A percentile compares a stretch with the other conserved stretches of the same genome.
phyloP scores from a whole-genome alignment of 2,329 filamentous ascomycete genomes.

The Huntiella abstrusa region DNA sequence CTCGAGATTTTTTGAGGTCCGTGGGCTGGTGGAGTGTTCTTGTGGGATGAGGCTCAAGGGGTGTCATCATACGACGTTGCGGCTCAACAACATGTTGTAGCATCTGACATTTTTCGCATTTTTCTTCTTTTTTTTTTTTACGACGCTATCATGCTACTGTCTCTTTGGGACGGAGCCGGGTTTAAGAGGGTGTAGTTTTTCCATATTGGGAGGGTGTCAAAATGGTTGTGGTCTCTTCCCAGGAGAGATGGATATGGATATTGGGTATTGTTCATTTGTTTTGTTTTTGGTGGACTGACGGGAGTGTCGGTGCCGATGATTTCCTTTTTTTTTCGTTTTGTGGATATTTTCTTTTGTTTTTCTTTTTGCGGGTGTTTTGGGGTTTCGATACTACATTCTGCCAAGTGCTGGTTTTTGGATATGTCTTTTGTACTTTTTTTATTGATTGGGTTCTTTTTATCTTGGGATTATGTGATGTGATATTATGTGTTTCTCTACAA shows the following conservation, averaged over 20 bases:
- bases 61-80: constrained; percentile 1
- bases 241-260: constrained; percentile 1
- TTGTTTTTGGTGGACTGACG: neutral
- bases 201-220: no score
- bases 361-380: neutral
- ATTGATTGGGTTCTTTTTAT: neutral
- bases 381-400: neutral
- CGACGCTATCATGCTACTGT: neutral
- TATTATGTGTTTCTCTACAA: neutral
- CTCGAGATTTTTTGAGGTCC: neutral
- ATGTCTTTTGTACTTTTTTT: neutral
- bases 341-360: neutral
- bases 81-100: constrained; percentile 1
- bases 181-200: no score
- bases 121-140: neutral
- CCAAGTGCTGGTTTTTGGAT: neutral
- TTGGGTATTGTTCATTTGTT: neutral
- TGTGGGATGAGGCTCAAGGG: neutral
- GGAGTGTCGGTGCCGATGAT: neutral
- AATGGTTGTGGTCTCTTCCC: constrained; percentile 1
- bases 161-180: neutral
- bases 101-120: neutral
- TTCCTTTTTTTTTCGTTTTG: neutral
- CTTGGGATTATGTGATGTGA: neutral
- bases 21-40: no score